Percentiles rank a stretch among this genome's conserved stretches.
phyloP scores from a whole-genome alignment of 768 basidiomycete genomes.

The Daedalea quercina region DNA sequence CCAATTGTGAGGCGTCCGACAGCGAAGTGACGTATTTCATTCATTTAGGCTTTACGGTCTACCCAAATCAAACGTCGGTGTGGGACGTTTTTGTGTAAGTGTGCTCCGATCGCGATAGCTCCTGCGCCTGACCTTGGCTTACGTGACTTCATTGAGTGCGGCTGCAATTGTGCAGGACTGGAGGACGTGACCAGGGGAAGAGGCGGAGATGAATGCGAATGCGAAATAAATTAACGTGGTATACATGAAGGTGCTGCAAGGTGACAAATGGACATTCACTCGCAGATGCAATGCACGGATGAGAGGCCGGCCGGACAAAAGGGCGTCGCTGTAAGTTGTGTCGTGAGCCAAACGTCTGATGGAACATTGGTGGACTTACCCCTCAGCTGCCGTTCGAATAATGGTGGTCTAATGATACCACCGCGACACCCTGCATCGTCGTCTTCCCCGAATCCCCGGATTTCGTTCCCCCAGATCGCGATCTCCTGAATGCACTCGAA shows the following conservation, averaged over 20 bases:
- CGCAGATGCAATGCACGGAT: background rate
- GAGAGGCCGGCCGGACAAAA: background rate
- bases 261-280: too few relatives aligned
- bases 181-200: conserved; percentile 5
- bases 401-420: background rate
- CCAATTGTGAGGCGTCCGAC: background rate
- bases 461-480: background rate
- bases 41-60: conserved; percentile 38
- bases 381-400: background rate
- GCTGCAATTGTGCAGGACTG: conserved; percentile 17
- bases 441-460: background rate
- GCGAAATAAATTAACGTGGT: background rate
- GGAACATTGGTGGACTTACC: background rate
- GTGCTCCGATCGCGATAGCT: background rate
- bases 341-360: background rate
- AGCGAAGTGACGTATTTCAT: background rate
- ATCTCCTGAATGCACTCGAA: conserved; percentile 16
- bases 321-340: background rate
- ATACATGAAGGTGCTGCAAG: background rate
- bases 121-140: background rate
- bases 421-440: background rate
- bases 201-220: background rate
- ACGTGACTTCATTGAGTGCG: conserved; percentile 8
- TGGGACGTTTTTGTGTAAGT: conserved; percentile 47
- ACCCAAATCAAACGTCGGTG: conserved; percentile 44